These are phyloP conservation scores for Starmerella khaoyaiensis DNA, from an alignment of 805 yeast genomes.

Conservation along the genomic window DNA sequence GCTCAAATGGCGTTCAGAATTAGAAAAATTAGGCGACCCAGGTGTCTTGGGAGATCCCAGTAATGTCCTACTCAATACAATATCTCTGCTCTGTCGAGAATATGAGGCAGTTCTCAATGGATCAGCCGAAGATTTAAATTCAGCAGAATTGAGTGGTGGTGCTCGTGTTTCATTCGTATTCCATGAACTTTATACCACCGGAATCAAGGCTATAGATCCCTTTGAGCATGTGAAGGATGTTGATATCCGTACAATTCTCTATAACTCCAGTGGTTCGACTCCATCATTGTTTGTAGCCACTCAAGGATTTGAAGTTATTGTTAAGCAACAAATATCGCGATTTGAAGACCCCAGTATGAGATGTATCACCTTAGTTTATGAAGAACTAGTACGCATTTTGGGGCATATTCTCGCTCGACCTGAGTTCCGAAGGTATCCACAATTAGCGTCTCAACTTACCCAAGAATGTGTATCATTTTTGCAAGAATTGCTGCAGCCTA, in stretches of 20 bases:
- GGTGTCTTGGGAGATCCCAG: slow-evolving; percentile 57
- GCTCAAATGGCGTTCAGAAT: slow-evolving; percentile 71
- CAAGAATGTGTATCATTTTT: slow-evolving; percentile 67
- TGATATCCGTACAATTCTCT: slow-evolving; percentile 92
- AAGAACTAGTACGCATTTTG: slow-evolving; percentile 82
- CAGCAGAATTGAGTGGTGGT: slow-evolving; percentile 90
- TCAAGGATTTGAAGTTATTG: slow-evolving; percentile 90
- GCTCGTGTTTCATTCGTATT: slow-evolving; percentile 95
- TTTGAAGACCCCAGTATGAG: slow-evolving; percentile 88
- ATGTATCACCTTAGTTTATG: slow-evolving; percentile 81
- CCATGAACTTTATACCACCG: slow-evolving; percentile 90
- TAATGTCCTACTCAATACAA: slow-evolving; percentile 76
- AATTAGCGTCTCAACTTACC: slow-evolving; percentile 73
- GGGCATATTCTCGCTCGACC: slow-evolving; percentile 73
- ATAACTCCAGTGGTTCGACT: slow-evolving; percentile 91
- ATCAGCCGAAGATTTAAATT: slow-evolving; percentile 76
- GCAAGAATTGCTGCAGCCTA: slow-evolving; percentile 68
- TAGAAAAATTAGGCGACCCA: slow-evolving; percentile 72
- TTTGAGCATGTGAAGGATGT: slow-evolving; percentile 91
- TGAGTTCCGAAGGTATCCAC: slow-evolving; percentile 79
- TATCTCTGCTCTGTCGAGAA: slow-evolving; percentile 84
- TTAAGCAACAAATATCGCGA: slow-evolving; percentile 82
- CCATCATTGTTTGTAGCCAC: slow-evolving; percentile 96
- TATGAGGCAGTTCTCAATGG: slow-evolving; percentile 86
- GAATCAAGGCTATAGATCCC: slow-evolving; percentile 84